Conservation (phyloP, 371 early-diverging fungal genomes). For the Circinella umbellata region DNA sequence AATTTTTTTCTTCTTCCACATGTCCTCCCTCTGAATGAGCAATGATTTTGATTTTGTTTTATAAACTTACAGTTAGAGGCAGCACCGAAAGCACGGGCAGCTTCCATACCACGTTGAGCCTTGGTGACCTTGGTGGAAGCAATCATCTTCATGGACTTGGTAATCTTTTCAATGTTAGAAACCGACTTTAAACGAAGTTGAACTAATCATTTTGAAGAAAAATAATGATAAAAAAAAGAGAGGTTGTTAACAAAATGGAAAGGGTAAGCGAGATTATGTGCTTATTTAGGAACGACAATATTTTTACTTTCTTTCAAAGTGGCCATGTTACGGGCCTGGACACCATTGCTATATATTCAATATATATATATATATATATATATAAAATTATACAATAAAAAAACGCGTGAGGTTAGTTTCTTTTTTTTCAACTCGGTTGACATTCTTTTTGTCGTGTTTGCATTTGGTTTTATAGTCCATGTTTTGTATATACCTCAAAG, state of each 20-base stretch:
- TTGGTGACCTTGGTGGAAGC: conserved; percentile 97
- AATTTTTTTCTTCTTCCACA: too few relatives aligned
- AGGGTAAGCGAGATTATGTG: neutral
- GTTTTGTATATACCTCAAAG: conserved; percentile 19
- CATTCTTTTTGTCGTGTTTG: neutral
- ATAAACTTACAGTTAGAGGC: conserved; percentile 55
- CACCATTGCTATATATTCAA: conserved; percentile 41
- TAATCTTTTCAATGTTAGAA: conserved; percentile 98
- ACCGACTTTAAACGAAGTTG: conserved; percentile 96
- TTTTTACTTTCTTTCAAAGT: conserved; percentile 90
- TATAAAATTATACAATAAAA: neutral
- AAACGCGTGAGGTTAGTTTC: neutral
- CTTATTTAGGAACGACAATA: neutral
- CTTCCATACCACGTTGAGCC: conserved; percentile 95
- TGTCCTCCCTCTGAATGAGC: neutral
- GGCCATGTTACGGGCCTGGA: conserved; percentile 84
- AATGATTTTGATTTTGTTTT: neutral
- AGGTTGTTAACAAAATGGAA: too few relatives aligned
- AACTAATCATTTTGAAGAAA: conserved; percentile 60
- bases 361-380: too few relatives aligned
- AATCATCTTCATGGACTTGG: conserved; percentile 99
- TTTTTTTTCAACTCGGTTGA: neutral
- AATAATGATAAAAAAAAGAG: too few relatives aligned
- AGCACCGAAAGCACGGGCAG: conserved; percentile 86
- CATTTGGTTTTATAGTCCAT: neutral